Evolutionary conservation across 2,329 filamentous ascomycete genomes (phyloP), one percentile per base, ranked within the genome.

Genomic region (Ceratocystis papillata): DNA sequence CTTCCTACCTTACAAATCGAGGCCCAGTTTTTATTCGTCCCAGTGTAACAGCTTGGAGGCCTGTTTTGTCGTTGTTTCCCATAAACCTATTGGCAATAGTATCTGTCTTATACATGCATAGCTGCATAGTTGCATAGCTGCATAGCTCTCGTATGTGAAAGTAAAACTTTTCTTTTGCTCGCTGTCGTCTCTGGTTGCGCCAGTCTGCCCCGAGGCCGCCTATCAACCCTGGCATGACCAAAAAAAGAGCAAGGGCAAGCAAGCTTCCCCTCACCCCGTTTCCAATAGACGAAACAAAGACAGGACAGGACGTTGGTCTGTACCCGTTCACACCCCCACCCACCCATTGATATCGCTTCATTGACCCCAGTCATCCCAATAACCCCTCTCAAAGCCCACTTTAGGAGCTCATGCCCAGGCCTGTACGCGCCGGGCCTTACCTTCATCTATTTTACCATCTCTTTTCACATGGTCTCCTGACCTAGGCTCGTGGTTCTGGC

Each of bases 401-500:
- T 57, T 57, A 28, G 53, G 53, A 57, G 53, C 53, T 57, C 53
- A 57, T 57, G 53, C 25, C 53, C 53, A 57, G 53, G 22, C 53
- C 22, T 57, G 3, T 57, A 57, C 53, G 53, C 53, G 53, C 53
- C 53, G 53, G 37, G 17, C 53, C 53, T 57, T 12, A 33, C 28
- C 53, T 28, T 57, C 15, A 28, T 57, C 53, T 30, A 57, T 57
- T 57, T 57, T 57, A 33, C 25, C 53, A 30, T 28, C n/a, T 22
- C 10, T 57, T 57, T 57, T 33, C 20, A 15, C 53, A 6, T 12
- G 37, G 53, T 57, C 53, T n/a, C 53, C 53, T 57, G 53, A 57
- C 37, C 10, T 15, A 12, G 10, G 10, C 30, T 57, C 25, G 30
- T 57, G 25, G 22, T 57, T n/a, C 53, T 57, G 17, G 53, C 25